Conservation (phyloP, 306 rosid species). For the Adenanthera pavonina region DNA sequence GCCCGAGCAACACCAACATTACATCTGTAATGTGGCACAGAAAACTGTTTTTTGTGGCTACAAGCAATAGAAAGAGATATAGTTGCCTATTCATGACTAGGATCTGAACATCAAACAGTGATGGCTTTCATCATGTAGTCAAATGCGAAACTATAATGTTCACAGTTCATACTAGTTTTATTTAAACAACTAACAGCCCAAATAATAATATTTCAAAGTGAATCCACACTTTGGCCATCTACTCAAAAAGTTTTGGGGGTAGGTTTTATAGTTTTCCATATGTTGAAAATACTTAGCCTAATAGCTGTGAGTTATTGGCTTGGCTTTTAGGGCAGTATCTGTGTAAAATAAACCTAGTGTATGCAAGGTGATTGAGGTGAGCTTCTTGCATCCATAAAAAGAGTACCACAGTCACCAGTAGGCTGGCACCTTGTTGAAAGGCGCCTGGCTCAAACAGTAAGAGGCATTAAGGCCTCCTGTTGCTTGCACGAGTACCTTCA, state of each 20-base stretch:
- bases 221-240: neutral
- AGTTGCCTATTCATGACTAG: neutral
- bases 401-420: neutral
- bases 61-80: neutral
- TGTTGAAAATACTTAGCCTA: neutral
- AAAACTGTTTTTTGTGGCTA: neutral
- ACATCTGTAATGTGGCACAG: neutral
- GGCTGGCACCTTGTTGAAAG: neutral
- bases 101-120: neutral
- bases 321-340: neutral
- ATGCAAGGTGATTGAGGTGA: neutral
- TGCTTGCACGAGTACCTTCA: neutral
- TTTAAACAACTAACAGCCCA: neutral
- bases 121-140: neutral
- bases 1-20: neutral
- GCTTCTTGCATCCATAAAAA: neutral
- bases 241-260: neutral
- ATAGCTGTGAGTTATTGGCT: neutral
- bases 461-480: neutral
- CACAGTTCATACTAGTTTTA: neutral
- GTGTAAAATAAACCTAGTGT: neutral
- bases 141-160: neutral
- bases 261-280: neutral
- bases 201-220: neutral
- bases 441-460: neutral